A percentile compares a stretch with the other conserved stretches of the same genome.
Evolutionary conservation across 78 protist genomes (phyloP).

Genomic region (Paratrimastix pyriformis): DNA sequence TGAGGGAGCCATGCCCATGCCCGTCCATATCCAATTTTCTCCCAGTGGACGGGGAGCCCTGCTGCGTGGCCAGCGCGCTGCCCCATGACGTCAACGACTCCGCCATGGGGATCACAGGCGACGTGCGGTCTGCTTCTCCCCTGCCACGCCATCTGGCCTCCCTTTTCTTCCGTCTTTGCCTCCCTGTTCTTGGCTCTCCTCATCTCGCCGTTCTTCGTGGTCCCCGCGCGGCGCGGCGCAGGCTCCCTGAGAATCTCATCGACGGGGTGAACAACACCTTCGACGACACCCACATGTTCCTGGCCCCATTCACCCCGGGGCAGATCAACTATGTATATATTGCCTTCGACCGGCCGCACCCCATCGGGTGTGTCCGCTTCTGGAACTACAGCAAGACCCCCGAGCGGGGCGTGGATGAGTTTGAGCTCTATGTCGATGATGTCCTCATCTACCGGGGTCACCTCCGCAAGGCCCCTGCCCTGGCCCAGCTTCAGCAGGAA

Average conservation of each 20-base stretch:
- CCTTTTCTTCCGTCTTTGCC: background rate
- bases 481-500: background rate
- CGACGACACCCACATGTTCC: constrained; percentile 47
- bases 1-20: too few relatives aligned
- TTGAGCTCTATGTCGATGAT: background rate
- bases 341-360: constrained; percentile 13
- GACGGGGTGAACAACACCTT: constrained; percentile 37
- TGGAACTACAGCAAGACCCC: constrained; percentile 55
- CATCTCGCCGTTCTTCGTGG: background rate
- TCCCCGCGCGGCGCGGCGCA: too few relatives aligned
- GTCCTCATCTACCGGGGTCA: background rate
- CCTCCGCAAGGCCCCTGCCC: background rate
- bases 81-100: too few relatives aligned
- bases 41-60: background rate
- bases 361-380: constrained; percentile 4
- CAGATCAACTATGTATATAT: constrained; percentile 20
- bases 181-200: background rate
- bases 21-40: too few relatives aligned
- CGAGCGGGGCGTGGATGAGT: constrained; percentile 26
- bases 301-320: constrained; percentile 42
- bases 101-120: too few relatives aligned
- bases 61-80: too few relatives aligned
- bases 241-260: constrained; percentile 29
- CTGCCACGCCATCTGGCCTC: background rate
- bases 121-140: background rate